Base-by-base conservation (phyloP, 192 early-diverging fungal genomes). In the Coemansia sp. region DNA sequence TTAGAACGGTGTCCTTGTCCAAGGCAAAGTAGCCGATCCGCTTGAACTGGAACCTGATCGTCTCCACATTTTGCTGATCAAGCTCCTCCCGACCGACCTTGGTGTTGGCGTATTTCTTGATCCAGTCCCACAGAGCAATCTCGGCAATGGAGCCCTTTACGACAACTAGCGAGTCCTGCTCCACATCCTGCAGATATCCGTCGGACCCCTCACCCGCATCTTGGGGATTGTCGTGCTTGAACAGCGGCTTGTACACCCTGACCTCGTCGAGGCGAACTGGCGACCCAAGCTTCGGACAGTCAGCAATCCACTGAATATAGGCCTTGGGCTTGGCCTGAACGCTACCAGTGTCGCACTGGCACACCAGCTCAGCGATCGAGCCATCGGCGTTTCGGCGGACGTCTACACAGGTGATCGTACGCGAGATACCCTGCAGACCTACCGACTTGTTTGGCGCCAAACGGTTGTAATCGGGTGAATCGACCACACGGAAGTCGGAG, bases 21-120 rank as follows among this genome's bases (percentile, higher is more conserved):
- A 99, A 82, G 67, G 96, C 90, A 75, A 97, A 99, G 85, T 99
- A 99, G n/a, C 94, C 98, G 35, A 95, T 88, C 50, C 98, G 86
- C 37, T 92, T 84, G 63, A 95, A 89, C 84, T 99, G 98, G 87
- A 91, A 95, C 58, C 93, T 72, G 69, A 91, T 87, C 59, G 86
- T 89, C 73, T 97, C 98, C 38, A 87, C 86, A 43, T 70, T 65
- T 36, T 68, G 79, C 67, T 88, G 82, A 56, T 53, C 74, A 33
- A 85, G 80, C 40, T 85, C 84, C 61, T 80, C 74, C 55, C 81
- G 72, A 42, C 74, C 74, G 2, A 58, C 53, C n/a, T 38, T 68
- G 35, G 70, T 65, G 5, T 67, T 67, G 2, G 74, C 69, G 38
- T 81, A 83, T 27, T 77, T 72, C 41, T 82, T 75, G 68, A 91